Percentiles rank a stretch among this genome's conserved stretches.
These are phyloP conservation scores for Erysimum pusillum DNA, from an alignment of 441 rosid species.

Conservation along the genomic window DNA sequence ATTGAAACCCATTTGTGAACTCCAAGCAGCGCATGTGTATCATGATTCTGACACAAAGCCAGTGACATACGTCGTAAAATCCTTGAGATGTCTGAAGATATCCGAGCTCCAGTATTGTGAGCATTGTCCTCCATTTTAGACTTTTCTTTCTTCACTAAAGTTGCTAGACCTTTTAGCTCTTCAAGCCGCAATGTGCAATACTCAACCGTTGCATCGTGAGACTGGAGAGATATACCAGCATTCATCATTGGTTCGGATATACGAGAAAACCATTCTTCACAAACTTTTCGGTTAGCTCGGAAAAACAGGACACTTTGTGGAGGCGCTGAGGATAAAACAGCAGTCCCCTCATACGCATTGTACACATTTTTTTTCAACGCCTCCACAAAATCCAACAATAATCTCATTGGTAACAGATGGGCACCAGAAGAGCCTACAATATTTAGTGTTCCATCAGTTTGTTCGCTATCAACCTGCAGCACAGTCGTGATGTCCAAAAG, in stretches of 20 bases:
- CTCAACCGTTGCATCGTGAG: constrained; percentile 90
- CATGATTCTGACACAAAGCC: constrained; percentile 82
- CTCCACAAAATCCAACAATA: constrained; percentile 95
- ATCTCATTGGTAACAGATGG: constrained; percentile 95
- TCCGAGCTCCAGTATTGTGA: constrained; percentile 61
- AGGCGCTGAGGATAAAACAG: constrained; percentile 75
- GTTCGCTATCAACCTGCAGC: constrained; percentile 84
- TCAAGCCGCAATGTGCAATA: constrained; percentile 87
- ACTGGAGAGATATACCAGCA: constrained; percentile 93
- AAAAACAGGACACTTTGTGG: constrained; percentile 90
- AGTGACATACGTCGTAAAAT: constrained; percentile 78
- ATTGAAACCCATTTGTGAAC: constrained; percentile 81
- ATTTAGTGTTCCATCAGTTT: constrained; percentile 83
- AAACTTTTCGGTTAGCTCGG: constrained; percentile 95
- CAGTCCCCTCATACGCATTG: constrained; percentile 97
- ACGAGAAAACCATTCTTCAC: constrained; percentile 99
- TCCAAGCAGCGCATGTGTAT: constrained; percentile 87
- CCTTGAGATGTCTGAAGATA: constrained; percentile 74
- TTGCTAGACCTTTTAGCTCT: constrained; percentile 72
- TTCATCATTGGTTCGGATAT: constrained; percentile 99
- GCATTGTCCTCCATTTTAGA: constrained; percentile 70
- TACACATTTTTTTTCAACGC: constrained; percentile 94
- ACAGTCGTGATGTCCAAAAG: constrained; percentile 91
- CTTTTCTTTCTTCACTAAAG: constrained; percentile 75
- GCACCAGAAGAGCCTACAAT: constrained; percentile 92